Evolutionary conservation across 2,329 filamentous ascomycete species (phyloP).

Genomic region (Huntiella moniliformis): DNA sequence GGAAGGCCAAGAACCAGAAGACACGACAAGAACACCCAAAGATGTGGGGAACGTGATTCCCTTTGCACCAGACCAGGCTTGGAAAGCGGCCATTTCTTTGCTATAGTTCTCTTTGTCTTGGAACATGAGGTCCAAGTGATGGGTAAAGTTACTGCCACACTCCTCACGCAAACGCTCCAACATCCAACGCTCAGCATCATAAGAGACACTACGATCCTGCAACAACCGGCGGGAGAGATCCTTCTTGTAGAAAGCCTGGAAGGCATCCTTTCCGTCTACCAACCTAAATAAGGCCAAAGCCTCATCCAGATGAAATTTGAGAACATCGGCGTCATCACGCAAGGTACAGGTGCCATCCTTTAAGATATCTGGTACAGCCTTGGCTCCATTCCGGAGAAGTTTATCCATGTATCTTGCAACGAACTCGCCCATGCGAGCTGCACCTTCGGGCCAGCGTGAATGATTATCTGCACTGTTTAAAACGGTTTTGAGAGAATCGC

Average conservation of each 20-base stretch:
- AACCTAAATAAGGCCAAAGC: slow-evolving; percentile 91
- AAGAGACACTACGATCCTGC: slow-evolving; percentile 81
- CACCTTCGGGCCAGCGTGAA: slow-evolving; percentile 58
- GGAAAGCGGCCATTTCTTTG: slow-evolving; percentile 80
- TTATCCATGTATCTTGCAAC: slow-evolving; percentile 93
- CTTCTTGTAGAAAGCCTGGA: slow-evolving; percentile 98
- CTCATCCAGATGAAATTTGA: slow-evolving; percentile 67
- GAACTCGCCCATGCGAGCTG: slow-evolving; percentile 94
- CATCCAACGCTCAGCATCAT: slow-evolving; percentile 94
- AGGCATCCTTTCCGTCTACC: slow-evolving; percentile 91
- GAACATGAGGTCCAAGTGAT: slow-evolving; percentile 98
- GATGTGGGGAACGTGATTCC: slow-evolving; percentile 33
- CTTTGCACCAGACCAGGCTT: slow-evolving; percentile 22
- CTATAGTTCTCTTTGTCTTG: slow-evolving; percentile 87
- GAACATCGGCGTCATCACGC: slow-evolving; percentile 69
- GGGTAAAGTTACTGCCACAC: slow-evolving; percentile 84
- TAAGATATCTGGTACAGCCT: slow-evolving; percentile 42
- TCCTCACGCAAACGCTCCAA: slow-evolving; percentile 77
- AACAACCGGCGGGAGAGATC: slow-evolving; percentile 77
- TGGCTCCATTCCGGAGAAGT: slow-evolving; percentile 71
- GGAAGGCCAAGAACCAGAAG: slow-evolving; percentile 77
- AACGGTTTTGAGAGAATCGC: slow-evolving; percentile 73
- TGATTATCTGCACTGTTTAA: slow-evolving; percentile 75
- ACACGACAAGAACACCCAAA: slow-evolving; percentile 76
- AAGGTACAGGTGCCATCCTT: slow-evolving; percentile 48